Conservation (phyloP, 768 basidiomycete genomes). For the Dictyophora rubrovolvata region DNA sequence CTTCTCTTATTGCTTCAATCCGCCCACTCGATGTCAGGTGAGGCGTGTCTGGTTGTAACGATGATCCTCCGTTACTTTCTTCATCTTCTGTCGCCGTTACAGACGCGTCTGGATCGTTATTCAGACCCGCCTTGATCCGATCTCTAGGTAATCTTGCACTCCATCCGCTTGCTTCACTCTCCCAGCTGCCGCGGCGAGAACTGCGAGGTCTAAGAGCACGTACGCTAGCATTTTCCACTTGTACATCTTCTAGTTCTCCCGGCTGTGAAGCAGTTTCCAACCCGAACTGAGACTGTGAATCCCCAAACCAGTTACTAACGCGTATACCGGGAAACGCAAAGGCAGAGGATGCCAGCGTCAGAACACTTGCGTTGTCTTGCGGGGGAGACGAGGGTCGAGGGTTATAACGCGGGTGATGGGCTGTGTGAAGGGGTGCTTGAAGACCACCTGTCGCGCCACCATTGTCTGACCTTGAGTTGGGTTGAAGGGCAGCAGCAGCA, state of each 20-base stretch:
- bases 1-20: background rate
- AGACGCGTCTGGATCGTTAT: conserved; percentile 31
- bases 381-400: conserved; percentile 89
- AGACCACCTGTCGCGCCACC: conserved; percentile 28
- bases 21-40: conserved; percentile 1
- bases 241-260: conserved; percentile 48
- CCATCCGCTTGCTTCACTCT: conserved; percentile 82
- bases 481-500: conserved; percentile 59
- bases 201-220: conserved; percentile 81
- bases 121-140: conserved; percentile 47
- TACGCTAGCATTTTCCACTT: conserved; percentile 80
- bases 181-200: conserved; percentile 85
- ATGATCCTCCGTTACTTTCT: conserved; percentile 22
- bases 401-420: conserved; percentile 93
- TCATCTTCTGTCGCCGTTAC: conserved; percentile 1
- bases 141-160: conserved; percentile 61
- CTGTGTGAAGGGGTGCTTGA: conserved; percentile 81
- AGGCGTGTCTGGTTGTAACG: conserved; percentile 14
- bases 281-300: conserved; percentile 66
- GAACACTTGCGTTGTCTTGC: conserved; percentile 80
- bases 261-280: conserved; percentile 36
- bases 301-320: conserved; percentile 36
- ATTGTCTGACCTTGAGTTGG: conserved; percentile 25
- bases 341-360: conserved; percentile 90
- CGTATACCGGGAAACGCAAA: conserved; percentile 64